These are phyloP conservation scores for Rhodotorula sphaerocarpa DNA, from an alignment of 768 basidiomycete species.

Conservation along the genomic window DNA sequence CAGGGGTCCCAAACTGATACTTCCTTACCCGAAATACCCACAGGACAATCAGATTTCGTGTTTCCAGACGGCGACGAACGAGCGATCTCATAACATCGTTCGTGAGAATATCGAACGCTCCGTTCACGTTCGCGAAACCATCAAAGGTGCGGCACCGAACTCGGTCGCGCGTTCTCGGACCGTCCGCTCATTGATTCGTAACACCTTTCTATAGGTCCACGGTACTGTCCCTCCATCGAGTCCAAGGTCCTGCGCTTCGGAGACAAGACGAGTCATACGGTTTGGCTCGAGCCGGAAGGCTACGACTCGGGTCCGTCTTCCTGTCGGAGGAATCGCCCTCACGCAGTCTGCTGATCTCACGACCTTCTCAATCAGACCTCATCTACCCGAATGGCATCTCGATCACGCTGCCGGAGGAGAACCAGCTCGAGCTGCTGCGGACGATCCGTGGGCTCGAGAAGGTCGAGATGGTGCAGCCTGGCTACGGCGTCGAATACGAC, in stretches of 20 bases:
- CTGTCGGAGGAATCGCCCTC: background rate
- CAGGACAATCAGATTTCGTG: slow-evolving; percentile 68
- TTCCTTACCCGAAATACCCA: background rate
- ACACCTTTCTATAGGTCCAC: slow-evolving; percentile 54
- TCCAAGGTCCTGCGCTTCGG: slow-evolving; percentile 74
- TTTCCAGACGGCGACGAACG: slow-evolving; percentile 64
- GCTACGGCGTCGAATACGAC: slow-evolving; percentile 90
- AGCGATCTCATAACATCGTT: slow-evolving; percentile 65
- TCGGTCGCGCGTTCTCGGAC: background rate
- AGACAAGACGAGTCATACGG: slow-evolving; percentile 59
- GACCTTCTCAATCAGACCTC: slow-evolving; percentile 51
- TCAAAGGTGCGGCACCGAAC: slow-evolving; percentile 69
- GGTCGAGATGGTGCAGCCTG: slow-evolving; percentile 71
- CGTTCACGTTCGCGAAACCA: slow-evolving; percentile 79
- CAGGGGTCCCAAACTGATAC: background rate
- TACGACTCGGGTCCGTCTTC: slow-evolving; percentile 64
- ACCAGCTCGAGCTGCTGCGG: slow-evolving; percentile 72
- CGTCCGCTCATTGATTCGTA: background rate
- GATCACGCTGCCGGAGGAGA: slow-evolving; percentile 74
- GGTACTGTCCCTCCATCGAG: slow-evolving; percentile 86
- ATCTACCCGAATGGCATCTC: slow-evolving; percentile 88
- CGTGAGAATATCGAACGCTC: slow-evolving; percentile 66
- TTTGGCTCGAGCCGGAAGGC: slow-evolving; percentile 90
- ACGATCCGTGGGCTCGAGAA: slow-evolving; percentile 78
- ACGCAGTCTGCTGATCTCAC: no score